Conservation (phyloP, 169 alveolate genomes). For the Eimeria necatrix region DNA sequence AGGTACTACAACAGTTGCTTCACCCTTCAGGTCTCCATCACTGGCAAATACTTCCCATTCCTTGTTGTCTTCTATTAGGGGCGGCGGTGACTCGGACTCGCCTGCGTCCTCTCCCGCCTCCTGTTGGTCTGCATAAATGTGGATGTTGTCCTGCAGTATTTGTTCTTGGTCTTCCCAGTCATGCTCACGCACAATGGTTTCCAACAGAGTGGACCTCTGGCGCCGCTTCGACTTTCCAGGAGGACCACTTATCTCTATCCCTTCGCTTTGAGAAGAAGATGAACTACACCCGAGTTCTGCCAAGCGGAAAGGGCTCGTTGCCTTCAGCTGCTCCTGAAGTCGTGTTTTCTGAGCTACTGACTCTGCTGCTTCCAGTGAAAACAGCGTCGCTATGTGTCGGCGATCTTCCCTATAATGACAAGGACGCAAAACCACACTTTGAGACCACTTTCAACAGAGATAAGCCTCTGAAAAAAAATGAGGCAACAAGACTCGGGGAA, state of each 20-base stretch:
- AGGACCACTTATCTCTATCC: slow-evolving; percentile 37
- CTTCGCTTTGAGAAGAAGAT: not conserved
- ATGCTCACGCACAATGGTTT: slow-evolving; percentile 58
- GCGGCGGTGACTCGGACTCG: not conserved
- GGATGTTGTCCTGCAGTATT: slow-evolving; percentile 13
- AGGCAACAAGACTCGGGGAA: too few relatives aligned
- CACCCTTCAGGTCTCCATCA: not conserved
- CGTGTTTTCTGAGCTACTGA: slow-evolving; percentile 58
- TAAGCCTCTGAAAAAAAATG: not conserved
- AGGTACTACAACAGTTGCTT: not conserved
- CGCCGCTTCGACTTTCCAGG: slow-evolving; percentile 65
- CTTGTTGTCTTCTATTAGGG: not conserved
- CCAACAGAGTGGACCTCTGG: slow-evolving; percentile 26
- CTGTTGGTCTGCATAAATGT: not conserved
- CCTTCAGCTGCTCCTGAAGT: slow-evolving; percentile 70
- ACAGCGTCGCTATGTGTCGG: slow-evolving; percentile 58
- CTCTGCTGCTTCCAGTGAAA: slow-evolving; percentile 66
- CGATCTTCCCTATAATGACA: slow-evolving; percentile 25
- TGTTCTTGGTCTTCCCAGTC: slow-evolving; percentile 48
- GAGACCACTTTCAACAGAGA: not conserved
- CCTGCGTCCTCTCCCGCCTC: not conserved
- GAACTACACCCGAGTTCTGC: slow-evolving; percentile 1
- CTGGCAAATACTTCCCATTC: slow-evolving; percentile 11
- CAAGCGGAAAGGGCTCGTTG: slow-evolving; percentile 62
- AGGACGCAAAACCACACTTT: not conserved